These are phyloP conservation scores for Polygonum maritimum DNA, from an alignment of 148 eudicot genomes.

Conservation along the genomic window DNA sequence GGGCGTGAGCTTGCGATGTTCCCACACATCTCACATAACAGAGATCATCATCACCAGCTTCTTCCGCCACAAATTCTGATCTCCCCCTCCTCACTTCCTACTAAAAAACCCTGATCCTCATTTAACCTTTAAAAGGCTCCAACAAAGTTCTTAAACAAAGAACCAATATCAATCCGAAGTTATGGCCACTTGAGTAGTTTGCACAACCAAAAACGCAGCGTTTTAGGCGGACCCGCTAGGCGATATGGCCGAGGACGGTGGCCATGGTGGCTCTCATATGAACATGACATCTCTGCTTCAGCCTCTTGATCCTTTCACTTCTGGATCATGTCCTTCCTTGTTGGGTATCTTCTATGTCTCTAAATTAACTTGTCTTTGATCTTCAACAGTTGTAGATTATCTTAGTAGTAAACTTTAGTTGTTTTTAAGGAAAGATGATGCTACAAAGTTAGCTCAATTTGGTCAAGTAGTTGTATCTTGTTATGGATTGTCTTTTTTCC, in stretches of 20 bases:
- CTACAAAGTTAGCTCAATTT: background rate
- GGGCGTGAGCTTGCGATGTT: conserved; percentile 55
- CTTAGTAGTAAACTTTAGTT: no score
- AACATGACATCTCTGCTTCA: conserved; percentile 18
- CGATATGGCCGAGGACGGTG: conserved; percentile 25
- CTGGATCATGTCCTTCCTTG: conserved; percentile 45
- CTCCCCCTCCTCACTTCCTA: background rate
- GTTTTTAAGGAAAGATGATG: background rate
- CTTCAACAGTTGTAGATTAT: background rate
- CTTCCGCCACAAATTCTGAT: conserved; percentile 55
- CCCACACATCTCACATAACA: conserved; percentile 81
- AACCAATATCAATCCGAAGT: background rate
- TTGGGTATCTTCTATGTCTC: conserved; percentile 23
- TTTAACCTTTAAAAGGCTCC: background rate
- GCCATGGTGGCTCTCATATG: conserved; percentile 12
- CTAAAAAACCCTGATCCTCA: background rate
- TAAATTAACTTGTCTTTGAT: background rate
- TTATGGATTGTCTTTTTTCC: background rate
- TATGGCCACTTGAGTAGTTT: conserved; percentile 20
- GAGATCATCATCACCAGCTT: conserved; percentile 88
- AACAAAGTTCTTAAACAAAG: background rate
- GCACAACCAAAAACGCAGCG: conserved; percentile 2
- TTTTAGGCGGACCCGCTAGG: background rate
- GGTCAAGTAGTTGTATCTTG: background rate
- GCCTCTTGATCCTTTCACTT: conserved; percentile 32